Conservation (phyloP, 805 yeast genomes). For the Nakazawaea laoshanensis region DNA sequence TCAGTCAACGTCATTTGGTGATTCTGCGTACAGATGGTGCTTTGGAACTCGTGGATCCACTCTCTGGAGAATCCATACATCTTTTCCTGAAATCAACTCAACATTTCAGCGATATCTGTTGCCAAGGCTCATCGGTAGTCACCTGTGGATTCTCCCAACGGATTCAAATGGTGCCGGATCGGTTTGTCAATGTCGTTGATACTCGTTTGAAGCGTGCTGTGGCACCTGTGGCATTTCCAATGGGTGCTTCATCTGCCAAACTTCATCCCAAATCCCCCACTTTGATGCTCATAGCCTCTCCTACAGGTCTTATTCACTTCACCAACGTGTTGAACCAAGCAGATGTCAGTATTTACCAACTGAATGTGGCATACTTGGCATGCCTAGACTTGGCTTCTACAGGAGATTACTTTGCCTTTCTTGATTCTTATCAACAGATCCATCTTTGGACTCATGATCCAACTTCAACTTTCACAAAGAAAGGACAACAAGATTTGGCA, state of each 20-base stretch:
- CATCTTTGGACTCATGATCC: slow-evolving; percentile 61
- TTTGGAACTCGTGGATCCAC: slow-evolving; percentile 57
- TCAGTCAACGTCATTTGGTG: slow-evolving; percentile 44
- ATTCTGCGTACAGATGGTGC: slow-evolving; percentile 54
- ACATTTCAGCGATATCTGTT: slow-evolving; percentile 53
- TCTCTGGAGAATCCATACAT: slow-evolving; percentile 34
- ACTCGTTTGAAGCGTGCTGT: slow-evolving; percentile 60
- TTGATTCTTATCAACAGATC: slow-evolving; percentile 53
- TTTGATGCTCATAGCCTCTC: slow-evolving; percentile 65
- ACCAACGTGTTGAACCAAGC: slow-evolving; percentile 79
- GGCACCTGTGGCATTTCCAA: slow-evolving; percentile 80
- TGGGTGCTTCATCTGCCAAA: slow-evolving; percentile 79
- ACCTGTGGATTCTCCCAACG: slow-evolving; percentile 78
- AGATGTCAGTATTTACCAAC: slow-evolving; percentile 55
- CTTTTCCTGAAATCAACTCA: slow-evolving; percentile 54
- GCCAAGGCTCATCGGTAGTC: slow-evolving; percentile 56
- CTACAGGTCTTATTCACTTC: slow-evolving; percentile 76
- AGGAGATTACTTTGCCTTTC: slow-evolving; percentile 71
- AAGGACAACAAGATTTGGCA: slow-evolving; percentile 42
- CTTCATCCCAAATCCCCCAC: slow-evolving; percentile 85
- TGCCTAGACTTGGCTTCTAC: slow-evolving; percentile 50
- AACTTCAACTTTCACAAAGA: slow-evolving; percentile 29
- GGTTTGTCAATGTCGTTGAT: slow-evolving; percentile 78
- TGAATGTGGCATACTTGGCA: slow-evolving; percentile 42
- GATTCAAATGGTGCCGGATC: slow-evolving; percentile 55